These are phyloP conservation scores for Iodosphaeria phyllophila DNA, from an alignment of 2,329 filamentous ascomycete species.

Conservation along the genomic window DNA sequence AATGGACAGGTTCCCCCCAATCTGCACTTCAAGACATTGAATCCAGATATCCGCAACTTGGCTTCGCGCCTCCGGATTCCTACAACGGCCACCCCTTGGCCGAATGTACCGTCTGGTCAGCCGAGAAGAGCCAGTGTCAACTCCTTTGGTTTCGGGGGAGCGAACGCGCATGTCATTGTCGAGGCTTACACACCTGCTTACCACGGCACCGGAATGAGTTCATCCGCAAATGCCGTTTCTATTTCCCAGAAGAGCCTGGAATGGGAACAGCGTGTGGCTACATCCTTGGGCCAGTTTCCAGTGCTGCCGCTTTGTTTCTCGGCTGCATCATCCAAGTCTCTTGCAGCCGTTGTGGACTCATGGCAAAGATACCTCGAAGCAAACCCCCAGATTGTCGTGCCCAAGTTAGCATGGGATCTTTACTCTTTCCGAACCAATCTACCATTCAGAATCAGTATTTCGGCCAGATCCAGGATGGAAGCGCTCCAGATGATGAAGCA, in stretches of 20 bases:
- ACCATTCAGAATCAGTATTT: slow-evolving; percentile 12
- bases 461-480: slow-evolving; percentile 7
- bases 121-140: slow-evolving; percentile 23
- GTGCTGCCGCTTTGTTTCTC: slow-evolving; percentile 10
- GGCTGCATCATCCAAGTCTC: slow-evolving; percentile 16
- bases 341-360: slow-evolving; percentile 9
- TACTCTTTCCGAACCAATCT: slow-evolving; percentile 13
- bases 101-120: slow-evolving; percentile 13
- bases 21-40: slow-evolving; percentile 20
- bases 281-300: too few relatives aligned
- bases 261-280: too few relatives aligned
- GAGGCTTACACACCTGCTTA: slow-evolving; percentile 17
- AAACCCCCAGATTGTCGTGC: slow-evolving; percentile 2
- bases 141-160: slow-evolving; percentile 25
- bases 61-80: slow-evolving; percentile 16
- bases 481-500: slow-evolving; percentile 9
- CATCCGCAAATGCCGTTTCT: too few relatives aligned
- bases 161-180: slow-evolving; percentile 23
- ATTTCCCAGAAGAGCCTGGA: too few relatives aligned
- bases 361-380: slow-evolving; percentile 14
- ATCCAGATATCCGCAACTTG: slow-evolving; percentile 19
- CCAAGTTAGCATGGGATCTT: slow-evolving; percentile 15
- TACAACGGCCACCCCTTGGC: slow-evolving; percentile 15
- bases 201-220: slow-evolving; percentile 6
- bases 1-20: slow-evolving; percentile 21